Evolutionary conservation across 2,329 filamentous ascomycete genomes (phyloP).

Genomic region (Cladosporium sp.): DNA sequence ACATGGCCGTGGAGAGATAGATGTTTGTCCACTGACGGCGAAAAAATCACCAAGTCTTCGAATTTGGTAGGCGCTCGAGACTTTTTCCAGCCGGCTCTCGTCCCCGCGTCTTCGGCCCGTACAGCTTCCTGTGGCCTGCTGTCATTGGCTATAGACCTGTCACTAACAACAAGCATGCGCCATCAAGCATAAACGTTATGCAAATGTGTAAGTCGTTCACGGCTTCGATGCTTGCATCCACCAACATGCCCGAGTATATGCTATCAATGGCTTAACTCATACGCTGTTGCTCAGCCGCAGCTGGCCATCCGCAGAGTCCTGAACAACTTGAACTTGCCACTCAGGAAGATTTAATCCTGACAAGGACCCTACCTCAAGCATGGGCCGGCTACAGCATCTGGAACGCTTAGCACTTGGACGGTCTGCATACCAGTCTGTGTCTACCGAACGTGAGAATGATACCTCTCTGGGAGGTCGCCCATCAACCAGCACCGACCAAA

Average conservation of each 20-base stretch:
- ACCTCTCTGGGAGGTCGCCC: not conserved
- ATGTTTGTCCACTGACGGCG: not conserved
- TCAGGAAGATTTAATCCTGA: too few species aligned
- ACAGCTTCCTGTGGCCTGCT: not conserved
- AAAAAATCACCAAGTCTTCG: not conserved
- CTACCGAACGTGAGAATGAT: not conserved
- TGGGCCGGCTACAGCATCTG: conserved; percentile 30
- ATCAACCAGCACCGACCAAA: not conserved
- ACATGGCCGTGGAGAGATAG: conserved; percentile 53
- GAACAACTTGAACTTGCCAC: too few species aligned
- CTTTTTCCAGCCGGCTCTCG: not conserved
- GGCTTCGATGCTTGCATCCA: too few species aligned
- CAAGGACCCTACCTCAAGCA: conserved; percentile 1
- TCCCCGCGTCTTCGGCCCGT: not conserved
- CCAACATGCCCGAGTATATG: too few species aligned
- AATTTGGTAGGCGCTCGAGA: not conserved
- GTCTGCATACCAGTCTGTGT: conserved; percentile 41
- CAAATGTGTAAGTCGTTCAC: too few species aligned
- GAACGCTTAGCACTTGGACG: conserved; percentile 33
- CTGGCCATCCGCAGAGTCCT: too few species aligned
- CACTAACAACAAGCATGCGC: too few species aligned
- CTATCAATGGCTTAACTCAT: too few species aligned
- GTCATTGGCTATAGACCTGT: not conserved
- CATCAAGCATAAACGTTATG: too few species aligned
- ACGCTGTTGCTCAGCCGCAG: too few species aligned